Conservation (phyloP, 345 rosid genomes). For the Melaleuca quinquenervia region DNA sequence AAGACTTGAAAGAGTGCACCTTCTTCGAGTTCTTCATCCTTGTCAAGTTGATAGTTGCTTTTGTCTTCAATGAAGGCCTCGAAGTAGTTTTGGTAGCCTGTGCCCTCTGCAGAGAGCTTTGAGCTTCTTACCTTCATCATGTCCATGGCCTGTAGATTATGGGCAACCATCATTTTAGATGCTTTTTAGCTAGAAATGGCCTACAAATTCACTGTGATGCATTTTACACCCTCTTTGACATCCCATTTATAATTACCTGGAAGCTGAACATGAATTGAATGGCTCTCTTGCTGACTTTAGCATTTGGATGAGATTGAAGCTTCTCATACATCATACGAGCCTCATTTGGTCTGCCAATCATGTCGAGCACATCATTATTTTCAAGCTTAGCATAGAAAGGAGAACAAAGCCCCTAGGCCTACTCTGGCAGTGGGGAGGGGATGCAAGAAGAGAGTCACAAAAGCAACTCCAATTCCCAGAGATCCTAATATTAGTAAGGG, state of each 20-base stretch:
- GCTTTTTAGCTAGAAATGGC: not conserved
- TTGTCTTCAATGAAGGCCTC: constrained; percentile 61
- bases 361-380: not conserved
- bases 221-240: not conserved
- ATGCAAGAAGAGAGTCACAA: not conserved
- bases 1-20: constrained; percentile 41
- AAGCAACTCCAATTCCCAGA: not conserved
- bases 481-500: not conserved
- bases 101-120: constrained; percentile 14
- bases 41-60: constrained; percentile 12
- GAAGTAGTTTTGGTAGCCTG: constrained; percentile 58
- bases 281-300: constrained; percentile 66
- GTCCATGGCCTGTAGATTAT: constrained; percentile 60
- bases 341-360: constrained; percentile 42
- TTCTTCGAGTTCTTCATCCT: constrained; percentile 22
- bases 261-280: constrained; percentile 71
- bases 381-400: not conserved
- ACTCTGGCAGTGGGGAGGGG: not conserved
- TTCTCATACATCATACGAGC: constrained; percentile 78
- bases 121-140: constrained; percentile 61
- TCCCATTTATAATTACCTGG: constrained; percentile 37
- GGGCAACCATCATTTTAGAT: not conserved
- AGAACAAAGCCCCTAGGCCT: not conserved
- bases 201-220: not conserved
- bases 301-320: constrained; percentile 76